phyloP scores from a whole-genome alignment of 2,329 filamentous ascomycete genomes.

The Pleurostoma richardsiae region DNA sequence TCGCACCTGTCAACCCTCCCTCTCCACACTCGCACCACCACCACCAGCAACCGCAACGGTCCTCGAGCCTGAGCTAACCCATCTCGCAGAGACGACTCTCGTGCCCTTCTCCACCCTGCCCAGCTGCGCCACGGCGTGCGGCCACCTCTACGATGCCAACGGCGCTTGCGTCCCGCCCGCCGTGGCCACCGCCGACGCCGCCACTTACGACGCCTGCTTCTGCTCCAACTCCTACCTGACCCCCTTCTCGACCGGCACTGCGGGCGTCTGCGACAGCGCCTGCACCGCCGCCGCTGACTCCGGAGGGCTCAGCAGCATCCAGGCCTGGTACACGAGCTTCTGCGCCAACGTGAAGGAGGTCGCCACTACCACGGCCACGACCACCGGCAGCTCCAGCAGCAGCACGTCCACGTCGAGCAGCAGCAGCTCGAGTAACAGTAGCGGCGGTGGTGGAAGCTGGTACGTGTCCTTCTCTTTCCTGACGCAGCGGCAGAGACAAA shows the following conservation, averaged over 20 bases:
- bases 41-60: neutral
- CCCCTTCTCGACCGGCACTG: slow-evolving; percentile 49
- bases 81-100: slow-evolving; percentile 37
- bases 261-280: slow-evolving; percentile 56
- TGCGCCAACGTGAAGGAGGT: slow-evolving; percentile 47
- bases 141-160: slow-evolving; percentile 64
- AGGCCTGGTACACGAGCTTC: slow-evolving; percentile 65
- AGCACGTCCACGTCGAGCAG: slow-evolving; percentile 15
- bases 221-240: slow-evolving; percentile 59
- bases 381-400: slow-evolving; percentile 18
- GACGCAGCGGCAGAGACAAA: too few relatives aligned
- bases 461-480: neutral
- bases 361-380: slow-evolving; percentile 19
- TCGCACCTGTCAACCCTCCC: neutral
- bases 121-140: slow-evolving; percentile 55
- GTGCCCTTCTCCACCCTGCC: slow-evolving; percentile 56
- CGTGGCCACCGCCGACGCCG: slow-evolving; percentile 37
- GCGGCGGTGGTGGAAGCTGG: slow-evolving; percentile 28
- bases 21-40: neutral
- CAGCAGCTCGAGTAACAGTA: slow-evolving; percentile 14
- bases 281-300: slow-evolving; percentile 45
- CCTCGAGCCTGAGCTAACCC: neutral
- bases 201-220: slow-evolving; percentile 65
- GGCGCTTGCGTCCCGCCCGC: slow-evolving; percentile 62
- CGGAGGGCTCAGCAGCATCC: slow-evolving; percentile 51